Evolutionary conservation across 2,329 filamentous ascomycete genomes (phyloP).

Genomic region (Cercospora sp.): DNA sequence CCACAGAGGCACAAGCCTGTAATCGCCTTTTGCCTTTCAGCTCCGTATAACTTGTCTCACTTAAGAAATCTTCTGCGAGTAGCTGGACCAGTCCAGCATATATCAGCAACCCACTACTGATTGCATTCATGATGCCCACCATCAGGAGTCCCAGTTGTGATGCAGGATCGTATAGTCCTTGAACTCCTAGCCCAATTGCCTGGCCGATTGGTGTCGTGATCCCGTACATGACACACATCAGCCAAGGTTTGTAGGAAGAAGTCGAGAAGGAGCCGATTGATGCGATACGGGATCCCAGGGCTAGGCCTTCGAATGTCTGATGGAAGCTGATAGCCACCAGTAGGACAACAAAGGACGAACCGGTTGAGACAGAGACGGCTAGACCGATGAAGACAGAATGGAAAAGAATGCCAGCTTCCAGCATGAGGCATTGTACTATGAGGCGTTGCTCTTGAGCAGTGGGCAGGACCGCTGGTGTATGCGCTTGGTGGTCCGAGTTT

Average conservation of each 20-base stretch:
- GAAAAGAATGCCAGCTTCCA: constrained; percentile 77
- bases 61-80: constrained; percentile 57
- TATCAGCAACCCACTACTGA: constrained; percentile 50
- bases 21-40: constrained; percentile 59
- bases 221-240: constrained; percentile 65
- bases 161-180: constrained; percentile 53
- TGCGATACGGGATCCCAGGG: constrained; percentile 69
- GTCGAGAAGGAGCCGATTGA: constrained; percentile 70
- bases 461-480: constrained; percentile 32
- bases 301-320: constrained; percentile 69
- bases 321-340: constrained; percentile 71
- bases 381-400: constrained; percentile 76
- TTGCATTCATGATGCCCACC: constrained; percentile 54
- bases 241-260: constrained; percentile 72
- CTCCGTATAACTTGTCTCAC: constrained; percentile 63
- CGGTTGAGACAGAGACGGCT: constrained; percentile 68
- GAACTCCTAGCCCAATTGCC: constrained; percentile 52
- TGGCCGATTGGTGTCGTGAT: constrained; percentile 57
- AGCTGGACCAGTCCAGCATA: constrained; percentile 55
- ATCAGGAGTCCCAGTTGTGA: constrained; percentile 52
- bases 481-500: constrained; percentile 10
- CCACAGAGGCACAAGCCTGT: constrained; percentile 63
- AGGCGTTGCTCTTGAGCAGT: constrained; percentile 58
- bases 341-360: constrained; percentile 64
- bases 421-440: constrained; percentile 70